Conservation (phyloP, 2,329 filamentous ascomycete genomes). For the Ilyonectria robusta region DNA sequence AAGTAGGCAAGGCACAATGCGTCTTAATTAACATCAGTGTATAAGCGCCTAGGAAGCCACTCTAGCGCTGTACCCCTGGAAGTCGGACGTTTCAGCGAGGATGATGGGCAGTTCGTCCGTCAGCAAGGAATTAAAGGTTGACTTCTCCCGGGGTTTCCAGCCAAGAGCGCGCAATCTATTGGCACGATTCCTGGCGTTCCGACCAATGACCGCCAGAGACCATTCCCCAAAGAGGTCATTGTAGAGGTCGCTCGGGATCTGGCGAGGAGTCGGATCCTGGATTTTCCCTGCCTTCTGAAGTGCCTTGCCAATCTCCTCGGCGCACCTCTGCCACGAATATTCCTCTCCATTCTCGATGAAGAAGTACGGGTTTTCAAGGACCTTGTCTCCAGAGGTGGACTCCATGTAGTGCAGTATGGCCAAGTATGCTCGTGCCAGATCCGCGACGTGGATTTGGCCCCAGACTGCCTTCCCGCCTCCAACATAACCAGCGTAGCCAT, state of each 20-base stretch:
- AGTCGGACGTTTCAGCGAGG: neutral
- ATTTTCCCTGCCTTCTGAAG: neutral
- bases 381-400: neutral
- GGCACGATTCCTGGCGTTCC: neutral
- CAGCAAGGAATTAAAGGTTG: neutral
- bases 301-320: neutral
- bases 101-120: neutral
- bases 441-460: neutral
- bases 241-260: neutral
- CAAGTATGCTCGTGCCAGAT: neutral
- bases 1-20: too few relatives aligned
- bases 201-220: neutral
- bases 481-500: conserved; percentile 2
- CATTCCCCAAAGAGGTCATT: neutral
- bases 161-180: conserved; percentile 1
- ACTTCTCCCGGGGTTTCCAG: conserved; percentile 1
- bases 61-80: neutral
- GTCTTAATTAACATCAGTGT: too few relatives aligned
- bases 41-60: neutral
- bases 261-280: neutral
- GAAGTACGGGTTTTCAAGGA: conserved; percentile 6
- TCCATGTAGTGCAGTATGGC: conserved; percentile 3
- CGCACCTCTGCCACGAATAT: neutral
- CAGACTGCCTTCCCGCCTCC: neutral
- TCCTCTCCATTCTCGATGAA: conserved; percentile 5